These are phyloP conservation scores for Flaveria brownii DNA, from an alignment of 129 eudicot species.

Conservation along the genomic window DNA sequence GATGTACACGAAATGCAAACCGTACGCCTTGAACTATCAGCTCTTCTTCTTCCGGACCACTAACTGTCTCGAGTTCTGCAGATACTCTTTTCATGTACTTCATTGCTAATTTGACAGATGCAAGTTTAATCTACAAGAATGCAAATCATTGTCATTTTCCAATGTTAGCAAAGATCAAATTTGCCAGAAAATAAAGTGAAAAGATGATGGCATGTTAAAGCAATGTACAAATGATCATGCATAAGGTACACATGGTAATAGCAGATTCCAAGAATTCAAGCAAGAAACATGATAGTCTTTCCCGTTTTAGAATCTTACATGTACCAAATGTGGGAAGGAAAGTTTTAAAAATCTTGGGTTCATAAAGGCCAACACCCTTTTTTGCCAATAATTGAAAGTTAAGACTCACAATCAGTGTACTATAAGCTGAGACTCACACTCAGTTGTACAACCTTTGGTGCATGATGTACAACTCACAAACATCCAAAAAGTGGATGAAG, in stretches of 20 bases:
- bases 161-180: background rate
- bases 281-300: background rate
- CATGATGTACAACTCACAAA: conserved; percentile 22
- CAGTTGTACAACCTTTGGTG: conserved; percentile 12
- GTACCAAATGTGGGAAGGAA: background rate
- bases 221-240: conserved; percentile 14
- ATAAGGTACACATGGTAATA: conserved; percentile 10
- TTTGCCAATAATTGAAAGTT: background rate
- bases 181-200: background rate
- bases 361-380: conserved; percentile 21
- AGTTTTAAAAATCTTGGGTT: conserved; percentile 8
- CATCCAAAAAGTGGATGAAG: conserved; percentile 18
- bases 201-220: conserved; percentile 1
- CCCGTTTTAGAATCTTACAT: background rate
- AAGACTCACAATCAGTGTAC: background rate
- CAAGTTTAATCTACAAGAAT: conserved; percentile 80
- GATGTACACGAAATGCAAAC: conserved; percentile 92
- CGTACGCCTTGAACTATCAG: conserved; percentile 85
- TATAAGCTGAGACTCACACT: too few species aligned
- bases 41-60: conserved; percentile 94
- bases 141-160: conserved; percentile 17
- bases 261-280: background rate
- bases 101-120: conserved; percentile 90
- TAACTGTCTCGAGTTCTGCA: conserved; percentile 73
- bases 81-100: conserved; percentile 95